These are phyloP conservation scores for Ganoderma sinense DNA, from an alignment of 1,284 basidiomycete species.

Conservation along the genomic window DNA sequence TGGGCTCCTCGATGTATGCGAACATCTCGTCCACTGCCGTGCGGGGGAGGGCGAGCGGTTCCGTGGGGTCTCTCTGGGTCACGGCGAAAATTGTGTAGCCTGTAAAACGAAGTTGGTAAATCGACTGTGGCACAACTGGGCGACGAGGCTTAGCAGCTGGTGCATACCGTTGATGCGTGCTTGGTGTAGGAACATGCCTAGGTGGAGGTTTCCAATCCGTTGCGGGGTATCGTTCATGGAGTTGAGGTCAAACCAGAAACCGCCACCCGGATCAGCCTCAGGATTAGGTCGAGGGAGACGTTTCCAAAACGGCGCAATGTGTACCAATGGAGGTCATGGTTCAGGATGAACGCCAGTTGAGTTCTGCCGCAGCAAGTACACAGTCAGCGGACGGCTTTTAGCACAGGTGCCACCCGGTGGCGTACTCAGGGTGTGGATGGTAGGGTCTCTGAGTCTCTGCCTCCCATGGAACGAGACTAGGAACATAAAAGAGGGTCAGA, in stretches of 20 bases:
- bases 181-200: conserved; percentile 7
- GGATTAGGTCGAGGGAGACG: conserved; percentile 3
- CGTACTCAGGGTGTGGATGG: conserved; percentile 4
- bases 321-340: conserved; percentile 52
- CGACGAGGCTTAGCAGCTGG: conserved; percentile 28
- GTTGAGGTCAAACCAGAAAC: conserved; percentile 93
- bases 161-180: not conserved
- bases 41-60: conserved; percentile 59
- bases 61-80: conserved; percentile 57
- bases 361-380: conserved; percentile 52
- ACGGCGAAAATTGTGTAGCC: conserved; percentile 93
- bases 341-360: conserved; percentile 90
- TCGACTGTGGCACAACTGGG: not conserved
- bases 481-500: not conserved
- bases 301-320: conserved; percentile 4
- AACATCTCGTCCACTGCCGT: conserved; percentile 74
- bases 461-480: conserved; percentile 1
- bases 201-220: conserved; percentile 1
- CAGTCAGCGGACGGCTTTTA: not conserved
- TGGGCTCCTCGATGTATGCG: conserved; percentile 58
- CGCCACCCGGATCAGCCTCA: conserved; percentile 51
- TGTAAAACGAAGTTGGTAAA: conserved; percentile 37
- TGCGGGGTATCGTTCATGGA: conserved; percentile 71
- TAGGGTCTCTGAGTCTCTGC: conserved; percentile 1
- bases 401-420: conserved; percentile 22